A percentile compares a stretch with the other conserved stretches of the same genome.
Conservation (phyloP, 257 asterid species). For the Salvia splendens region DNA sequence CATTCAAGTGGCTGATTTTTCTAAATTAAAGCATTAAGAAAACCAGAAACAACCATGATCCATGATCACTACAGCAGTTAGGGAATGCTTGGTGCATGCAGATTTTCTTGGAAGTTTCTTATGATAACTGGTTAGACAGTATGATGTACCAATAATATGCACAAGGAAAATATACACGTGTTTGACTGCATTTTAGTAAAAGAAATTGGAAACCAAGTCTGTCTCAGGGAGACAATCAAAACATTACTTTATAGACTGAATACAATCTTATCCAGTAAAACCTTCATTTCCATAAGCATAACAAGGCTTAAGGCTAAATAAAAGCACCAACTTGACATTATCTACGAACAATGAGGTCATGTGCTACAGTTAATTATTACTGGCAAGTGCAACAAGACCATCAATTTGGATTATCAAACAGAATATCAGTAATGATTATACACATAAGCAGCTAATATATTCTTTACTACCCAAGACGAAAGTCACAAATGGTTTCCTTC, state of each 20-base stretch:
- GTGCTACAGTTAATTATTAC: conserved; percentile 7
- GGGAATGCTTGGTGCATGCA: conserved; percentile 7
- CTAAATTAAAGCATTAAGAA: conserved; percentile 18
- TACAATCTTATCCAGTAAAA: conserved; percentile 16
- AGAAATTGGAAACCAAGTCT: not conserved
- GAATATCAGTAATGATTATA: conserved; percentile 20
- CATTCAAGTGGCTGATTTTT: conserved; percentile 16
- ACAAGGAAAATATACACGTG: not conserved
- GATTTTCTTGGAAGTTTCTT: not conserved
- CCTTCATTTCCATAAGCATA: conserved; percentile 14
- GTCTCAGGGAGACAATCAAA: not conserved
- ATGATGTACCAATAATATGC: not conserved
- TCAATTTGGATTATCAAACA: conserved; percentile 22
- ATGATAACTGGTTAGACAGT: not conserved
- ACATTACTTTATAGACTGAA: not conserved
- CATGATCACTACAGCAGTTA: conserved; percentile 3
- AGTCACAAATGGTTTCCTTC: conserved; percentile 58
- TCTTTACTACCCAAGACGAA: conserved; percentile 79
- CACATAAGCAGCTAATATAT: conserved; percentile 27
- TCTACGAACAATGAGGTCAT: conserved; percentile 8
- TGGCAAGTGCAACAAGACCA: conserved; percentile 3
- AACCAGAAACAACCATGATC: conserved; percentile 19
- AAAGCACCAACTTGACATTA: conserved; percentile 4
- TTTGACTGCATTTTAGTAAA: not conserved
- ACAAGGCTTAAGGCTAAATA: conserved; percentile 27